A percentile compares a stretch with the other conserved stretches of the same genome.
Evolutionary conservation across 805 yeast genomes (phyloP).

Genomic region (Ogataea salicorniae): DNA sequence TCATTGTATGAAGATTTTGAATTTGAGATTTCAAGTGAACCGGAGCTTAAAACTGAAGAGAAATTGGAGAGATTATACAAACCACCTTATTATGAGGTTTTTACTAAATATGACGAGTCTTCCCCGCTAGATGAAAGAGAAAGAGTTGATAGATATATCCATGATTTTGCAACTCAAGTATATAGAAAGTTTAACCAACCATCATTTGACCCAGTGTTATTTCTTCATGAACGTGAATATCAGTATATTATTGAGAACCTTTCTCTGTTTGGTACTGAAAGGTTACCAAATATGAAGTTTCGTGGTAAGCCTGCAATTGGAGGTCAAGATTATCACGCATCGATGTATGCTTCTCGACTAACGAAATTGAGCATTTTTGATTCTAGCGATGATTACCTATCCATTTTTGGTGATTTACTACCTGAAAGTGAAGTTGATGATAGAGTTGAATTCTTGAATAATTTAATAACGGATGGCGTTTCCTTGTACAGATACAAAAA

Average conservation of each 20-base stretch:
- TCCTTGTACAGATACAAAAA: constrained; percentile 7
- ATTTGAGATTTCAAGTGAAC: no score
- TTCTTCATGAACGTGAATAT: constrained; percentile 24
- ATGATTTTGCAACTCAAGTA: constrained; percentile 15
- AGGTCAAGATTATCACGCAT: no score
- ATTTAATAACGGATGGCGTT: constrained; percentile 22
- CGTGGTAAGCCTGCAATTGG: neutral
- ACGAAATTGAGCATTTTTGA: constrained; percentile 13
- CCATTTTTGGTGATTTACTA: constrained; percentile 13
- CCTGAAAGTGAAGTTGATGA: constrained; percentile 9
- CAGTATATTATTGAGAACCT: constrained; percentile 18
- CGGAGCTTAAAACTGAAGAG: neutral
- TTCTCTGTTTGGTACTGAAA: constrained; percentile 1
- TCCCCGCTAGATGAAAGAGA: neutral
- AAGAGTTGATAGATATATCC: constrained; percentile 15
- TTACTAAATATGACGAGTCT: constrained; percentile 2
- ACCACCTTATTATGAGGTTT: constrained; percentile 9
- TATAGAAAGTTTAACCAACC: constrained; percentile 14
- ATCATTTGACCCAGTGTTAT: constrained; percentile 9
- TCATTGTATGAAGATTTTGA: neutral
- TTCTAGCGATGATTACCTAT: constrained; percentile 14
- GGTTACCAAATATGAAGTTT: constrained; percentile 13
- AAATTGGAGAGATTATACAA: neutral
- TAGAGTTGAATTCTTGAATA: constrained; percentile 17
- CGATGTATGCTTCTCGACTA: constrained; percentile 8